Evolutionary conservation across 108 stramenopile species (phyloP), one percentile per base, ranked within the genome.

Genomic region (Heterococcus sp.): DNA sequence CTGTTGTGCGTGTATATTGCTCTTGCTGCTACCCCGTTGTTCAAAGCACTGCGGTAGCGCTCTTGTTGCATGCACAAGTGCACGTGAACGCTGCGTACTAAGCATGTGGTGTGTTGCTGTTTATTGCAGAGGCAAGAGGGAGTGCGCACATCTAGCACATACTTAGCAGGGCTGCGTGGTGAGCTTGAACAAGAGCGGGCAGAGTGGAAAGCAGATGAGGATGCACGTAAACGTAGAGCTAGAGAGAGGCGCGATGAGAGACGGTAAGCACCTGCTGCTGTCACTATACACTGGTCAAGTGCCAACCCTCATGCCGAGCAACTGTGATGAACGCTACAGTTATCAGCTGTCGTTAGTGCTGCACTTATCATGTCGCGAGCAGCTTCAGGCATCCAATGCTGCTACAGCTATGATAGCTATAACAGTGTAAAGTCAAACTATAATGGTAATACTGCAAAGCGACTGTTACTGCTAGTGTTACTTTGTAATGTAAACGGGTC

Each of bases 121-220:
- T n/a, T n/a, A n/a, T n/a, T n/a, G n/a, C n/a, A n/a, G n/a, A n/a
- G n/a, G n/a, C n/a, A n/a, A n/a, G n/a, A n/a, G n/a, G n/a, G n/a
- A n/a, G n/a, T n/a, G n/a, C n/a, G n/a, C n/a, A 58, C 46, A 21
- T 58, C 46, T 21, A 58, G 21, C 46, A 58, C 46, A 28, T 67
- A 33, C 31, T 11, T 40, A 58, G 21, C 35, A 67, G 77, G 77
- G 30, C 32, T 78, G 1, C 58, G 71, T 69, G 77, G 77, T 29
- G 77, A 78, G 46, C 77, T 63, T 0, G 77, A 69, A 2, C 36
- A 71, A 0, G 77, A 78, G 71, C 38, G 63, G 46, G 14, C 2
- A 3, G 77, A 78, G 0, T 58, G 71, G 71, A 35, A 78, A 37
- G 14, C 2, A 3, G 77, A 78, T 4, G 77, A 66, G 46, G 37